phyloP scores from a whole-genome alignment of 208 protist species.

The Leishmania guyanensis region DNA sequence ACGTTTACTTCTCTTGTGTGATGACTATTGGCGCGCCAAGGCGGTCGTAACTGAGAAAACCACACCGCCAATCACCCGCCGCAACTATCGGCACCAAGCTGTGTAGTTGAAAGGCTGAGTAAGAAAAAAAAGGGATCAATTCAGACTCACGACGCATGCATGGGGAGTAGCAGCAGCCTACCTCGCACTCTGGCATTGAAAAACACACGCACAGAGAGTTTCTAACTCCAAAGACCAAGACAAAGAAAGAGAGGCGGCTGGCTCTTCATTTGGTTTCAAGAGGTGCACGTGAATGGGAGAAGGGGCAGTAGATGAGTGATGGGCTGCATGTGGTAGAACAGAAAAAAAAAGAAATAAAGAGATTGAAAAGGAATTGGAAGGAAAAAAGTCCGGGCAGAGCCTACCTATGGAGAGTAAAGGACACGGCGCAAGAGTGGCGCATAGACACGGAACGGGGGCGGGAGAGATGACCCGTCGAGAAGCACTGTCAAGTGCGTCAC shows the following conservation, averaged over 20 bases:
- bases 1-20: not conserved
- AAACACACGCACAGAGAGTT: not conserved
- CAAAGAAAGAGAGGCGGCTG: not conserved
- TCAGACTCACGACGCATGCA: not conserved
- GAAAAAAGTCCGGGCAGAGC: not conserved
- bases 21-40: not conserved
- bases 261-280: not conserved
- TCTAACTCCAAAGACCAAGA: not conserved
- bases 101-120: not conserved
- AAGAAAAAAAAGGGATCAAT: not conserved
- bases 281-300: not conserved
- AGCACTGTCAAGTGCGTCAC: not conserved
- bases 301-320: not conserved
- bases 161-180: not conserved
- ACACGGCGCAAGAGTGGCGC: not conserved
- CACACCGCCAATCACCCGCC: not conserved
- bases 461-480: constrained; percentile 9
- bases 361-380: not conserved
- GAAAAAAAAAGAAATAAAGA: not conserved
- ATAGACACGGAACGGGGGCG: not conserved
- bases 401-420: not conserved
- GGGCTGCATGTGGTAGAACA: not conserved
- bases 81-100: not conserved
- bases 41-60: not conserved
- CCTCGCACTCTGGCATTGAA: not conserved